Conservation (phyloP, 176 grass and related monocot species). For the Urochloa ruziziensis region DNA sequence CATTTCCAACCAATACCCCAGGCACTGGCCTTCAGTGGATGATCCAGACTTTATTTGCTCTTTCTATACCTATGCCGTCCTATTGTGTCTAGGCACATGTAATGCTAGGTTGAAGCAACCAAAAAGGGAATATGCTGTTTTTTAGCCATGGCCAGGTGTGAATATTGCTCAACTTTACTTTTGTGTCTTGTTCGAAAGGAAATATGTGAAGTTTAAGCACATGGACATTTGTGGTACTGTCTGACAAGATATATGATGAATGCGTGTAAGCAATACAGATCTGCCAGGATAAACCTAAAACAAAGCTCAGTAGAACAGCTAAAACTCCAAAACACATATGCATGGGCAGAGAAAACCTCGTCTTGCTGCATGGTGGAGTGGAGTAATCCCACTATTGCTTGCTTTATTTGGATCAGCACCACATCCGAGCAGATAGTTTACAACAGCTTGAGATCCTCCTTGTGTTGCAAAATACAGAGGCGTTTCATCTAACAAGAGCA, state of each 20-base stretch:
- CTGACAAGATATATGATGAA: not conserved
- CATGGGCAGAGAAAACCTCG: not conserved
- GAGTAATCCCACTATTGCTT: not conserved
- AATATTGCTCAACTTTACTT: not conserved
- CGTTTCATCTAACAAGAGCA: not conserved
- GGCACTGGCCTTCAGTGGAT: not conserved
- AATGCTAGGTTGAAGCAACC: not conserved
- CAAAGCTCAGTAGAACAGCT: not conserved
- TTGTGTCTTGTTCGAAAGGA: not conserved
- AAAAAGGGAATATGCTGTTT: not conserved
- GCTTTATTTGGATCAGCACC: constrained; percentile 28
- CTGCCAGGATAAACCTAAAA: not conserved
- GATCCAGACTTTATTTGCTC: not conserved
- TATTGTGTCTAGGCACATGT: not conserved
- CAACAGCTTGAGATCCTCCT: not conserved
- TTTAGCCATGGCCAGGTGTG: not conserved
- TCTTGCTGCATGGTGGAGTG: not conserved
- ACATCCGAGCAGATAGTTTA: not conserved
- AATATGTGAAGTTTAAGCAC: not conserved
- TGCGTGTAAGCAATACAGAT: not conserved
- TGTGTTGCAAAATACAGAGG: constrained; percentile 6
- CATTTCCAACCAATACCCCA: not conserved
- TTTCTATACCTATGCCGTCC: not conserved
- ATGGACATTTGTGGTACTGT: not conserved
- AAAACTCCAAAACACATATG: constrained; percentile 1